A percentile compares a stretch with the other conserved stretches of the same genome.
Conservation (phyloP, 2,329 filamentous ascomycete species). For the Apiospora rasikravindrae region DNA sequence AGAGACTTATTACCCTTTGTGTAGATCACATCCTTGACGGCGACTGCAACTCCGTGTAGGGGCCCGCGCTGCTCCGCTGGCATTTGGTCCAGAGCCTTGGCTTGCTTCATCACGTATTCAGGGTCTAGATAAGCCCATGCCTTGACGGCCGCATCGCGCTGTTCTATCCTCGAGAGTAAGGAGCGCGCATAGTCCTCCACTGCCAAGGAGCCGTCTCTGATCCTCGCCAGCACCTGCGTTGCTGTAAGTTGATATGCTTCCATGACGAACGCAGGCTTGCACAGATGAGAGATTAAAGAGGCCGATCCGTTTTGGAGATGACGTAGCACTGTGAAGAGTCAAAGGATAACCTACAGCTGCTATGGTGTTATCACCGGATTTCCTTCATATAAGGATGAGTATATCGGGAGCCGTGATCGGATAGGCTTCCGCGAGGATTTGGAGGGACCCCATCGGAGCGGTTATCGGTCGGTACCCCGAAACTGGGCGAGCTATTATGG, state of each 20-base stretch:
- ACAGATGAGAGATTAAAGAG: background rate
- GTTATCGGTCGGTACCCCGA: constrained; percentile 7
- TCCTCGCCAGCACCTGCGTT: constrained; percentile 43
- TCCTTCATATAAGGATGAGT: background rate
- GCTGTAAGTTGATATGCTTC: constrained; percentile 49
- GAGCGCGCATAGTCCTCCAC: constrained; percentile 53
- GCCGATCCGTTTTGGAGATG: background rate
- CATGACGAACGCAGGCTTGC: constrained; percentile 22
- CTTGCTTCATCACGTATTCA: constrained; percentile 51
- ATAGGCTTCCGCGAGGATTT: constrained; percentile 2
- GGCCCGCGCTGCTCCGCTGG: constrained; percentile 51
- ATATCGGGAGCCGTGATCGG: background rate
- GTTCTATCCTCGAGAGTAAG: constrained; percentile 47
- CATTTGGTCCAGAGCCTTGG: constrained; percentile 52
- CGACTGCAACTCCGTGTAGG: constrained; percentile 58
- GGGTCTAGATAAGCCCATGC: constrained; percentile 53
- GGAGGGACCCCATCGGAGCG: constrained; percentile 12
- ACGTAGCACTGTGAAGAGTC: background rate
- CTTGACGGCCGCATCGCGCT: constrained; percentile 48
- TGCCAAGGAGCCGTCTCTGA: constrained; percentile 48
- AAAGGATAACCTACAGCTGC: background rate
- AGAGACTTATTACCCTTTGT: constrained; percentile 46
- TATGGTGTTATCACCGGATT: background rate
- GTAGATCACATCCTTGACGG: constrained; percentile 60
- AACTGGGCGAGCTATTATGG: background rate